Percentiles rank a stretch among this genome's conserved stretches.
Evolutionary conservation across 441 rosid genomes (phyloP).

Genomic region (Pelargonium fulgidum): DNA sequence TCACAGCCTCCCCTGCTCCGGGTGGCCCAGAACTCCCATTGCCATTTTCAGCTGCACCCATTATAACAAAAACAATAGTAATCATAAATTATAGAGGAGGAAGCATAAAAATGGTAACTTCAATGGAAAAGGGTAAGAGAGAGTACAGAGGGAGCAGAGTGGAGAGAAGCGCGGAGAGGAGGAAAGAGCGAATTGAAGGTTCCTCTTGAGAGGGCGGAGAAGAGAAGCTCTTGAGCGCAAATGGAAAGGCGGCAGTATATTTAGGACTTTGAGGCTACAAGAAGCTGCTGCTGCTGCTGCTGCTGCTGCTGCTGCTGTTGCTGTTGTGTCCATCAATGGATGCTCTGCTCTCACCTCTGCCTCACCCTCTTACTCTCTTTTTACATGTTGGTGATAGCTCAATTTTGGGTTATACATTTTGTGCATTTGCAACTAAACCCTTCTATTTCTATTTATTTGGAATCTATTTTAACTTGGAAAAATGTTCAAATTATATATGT

Average conservation of each 20-base stretch:
- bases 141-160: slow-evolving; percentile 33
- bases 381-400: no score
- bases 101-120: background rate
- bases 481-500: no score
- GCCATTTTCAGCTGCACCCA: slow-evolving; percentile 37
- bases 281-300: no score
- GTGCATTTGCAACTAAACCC: no score
- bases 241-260: slow-evolving; percentile 31
- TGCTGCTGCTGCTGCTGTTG: no score
- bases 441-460: no score
- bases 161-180: slow-evolving; percentile 30
- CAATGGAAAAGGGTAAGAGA: background rate
- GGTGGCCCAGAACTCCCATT: slow-evolving; percentile 38
- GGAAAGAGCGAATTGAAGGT: slow-evolving; percentile 23
- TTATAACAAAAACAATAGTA: slow-evolving; percentile 12
- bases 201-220: slow-evolving; percentile 31
- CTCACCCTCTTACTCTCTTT: no score
- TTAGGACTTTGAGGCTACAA: slow-evolving; percentile 33
- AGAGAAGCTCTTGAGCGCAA: slow-evolving; percentile 31
- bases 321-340: slow-evolving; percentile 6
- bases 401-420: no score
- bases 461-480: no score
- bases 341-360: background rate
- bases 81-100: no score
- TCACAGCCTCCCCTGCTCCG: slow-evolving; percentile 42